Percentiles rank a stretch among this genome's conserved stretches.
phyloP scores from a whole-genome alignment of 352 stramenopile species.

The Pythium sp. region DNA sequence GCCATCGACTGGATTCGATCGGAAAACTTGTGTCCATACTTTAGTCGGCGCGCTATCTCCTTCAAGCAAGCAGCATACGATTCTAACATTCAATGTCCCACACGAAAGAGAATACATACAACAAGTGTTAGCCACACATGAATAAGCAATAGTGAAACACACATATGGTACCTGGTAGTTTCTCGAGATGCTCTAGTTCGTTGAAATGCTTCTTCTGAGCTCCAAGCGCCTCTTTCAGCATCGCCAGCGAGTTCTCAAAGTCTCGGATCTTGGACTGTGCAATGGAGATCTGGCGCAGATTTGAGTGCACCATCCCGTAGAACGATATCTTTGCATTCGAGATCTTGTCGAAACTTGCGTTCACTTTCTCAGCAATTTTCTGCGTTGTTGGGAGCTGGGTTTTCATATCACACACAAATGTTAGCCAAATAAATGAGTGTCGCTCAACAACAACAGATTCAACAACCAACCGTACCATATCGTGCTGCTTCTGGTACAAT shows the following conservation, averaged over 20 bases:
- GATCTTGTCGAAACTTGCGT: conserved; percentile 49
- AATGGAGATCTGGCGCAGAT: conserved; percentile 68
- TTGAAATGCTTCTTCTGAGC: conserved; percentile 85
- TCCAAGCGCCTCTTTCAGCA: conserved; percentile 71
- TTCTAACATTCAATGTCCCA: conserved; percentile 26
- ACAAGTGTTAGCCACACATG: neutral
- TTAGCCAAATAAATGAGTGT: conserved; percentile 8
- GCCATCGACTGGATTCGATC: conserved; percentile 84
- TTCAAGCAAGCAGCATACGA: conserved; percentile 77
- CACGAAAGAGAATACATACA: neutral
- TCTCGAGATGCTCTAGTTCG: conserved; percentile 82
- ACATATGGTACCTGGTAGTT: conserved; percentile 50
- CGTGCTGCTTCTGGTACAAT: conserved; percentile 71
- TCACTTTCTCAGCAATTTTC: conserved; percentile 61
- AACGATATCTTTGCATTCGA: conserved; percentile 50
- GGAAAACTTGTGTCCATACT: conserved; percentile 74
- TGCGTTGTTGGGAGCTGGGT: conserved; percentile 60
- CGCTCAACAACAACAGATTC: neutral
- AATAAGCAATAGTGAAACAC: neutral
- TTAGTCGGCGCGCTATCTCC: conserved; percentile 70
- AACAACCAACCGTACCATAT: conserved; percentile 43
- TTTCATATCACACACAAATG: neutral
- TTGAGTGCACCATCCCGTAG: conserved; percentile 56
- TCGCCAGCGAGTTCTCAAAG: conserved; percentile 83
- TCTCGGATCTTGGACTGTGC: conserved; percentile 88